Evolutionary conservation across 257 asterid genomes (phyloP), one percentile per base, ranked within the genome.

Genomic region (Scutellaria minor): DNA sequence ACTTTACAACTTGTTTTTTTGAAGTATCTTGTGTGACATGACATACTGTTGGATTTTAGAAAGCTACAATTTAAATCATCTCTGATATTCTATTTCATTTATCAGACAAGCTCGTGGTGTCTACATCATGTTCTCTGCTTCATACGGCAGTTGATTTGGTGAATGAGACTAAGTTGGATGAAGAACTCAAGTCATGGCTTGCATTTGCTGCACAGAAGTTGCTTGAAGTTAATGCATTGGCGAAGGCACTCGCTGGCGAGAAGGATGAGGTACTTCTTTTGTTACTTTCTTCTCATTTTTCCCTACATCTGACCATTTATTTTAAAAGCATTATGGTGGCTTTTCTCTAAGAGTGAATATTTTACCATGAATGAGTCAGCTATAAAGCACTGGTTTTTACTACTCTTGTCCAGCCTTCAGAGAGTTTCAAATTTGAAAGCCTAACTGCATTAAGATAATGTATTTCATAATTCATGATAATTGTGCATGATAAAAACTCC

Each of bases 141-240:
- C 97, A 91, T 80, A 87, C 93, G 3, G 93, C 95, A 9, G 97
- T 91, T 48, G 96, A 91, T 80, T 82, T 91, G 67, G 75, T 82
- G 57, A 86, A 89, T 57, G 97, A 91, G 84, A 81, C 88, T 54
- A 89, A 84, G 78, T 65, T 91, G 76, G 96, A 91, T 67, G 8
- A 75, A 54, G 92, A 91, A 79, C 83, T 87, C 75, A 89, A 86
- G 68, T 87, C 95, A 56, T 91, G 96, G 96, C 83, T 91, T 55
- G 97, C 97, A 73, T 91, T 91, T 82, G 87, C 97, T 75, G 88
- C 96, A 41, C 96, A 91, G 68, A 91, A 91, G 72, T 85, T 91
- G 66, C 78, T 81, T 82, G 97, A 91, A 86, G 97, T 91, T 54
- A 77, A 85, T 76, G 92, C 88, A 47, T 79, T 91, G 85, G 91